A percentile compares a stretch with the other conserved stretches of the same genome.
Conservation (phyloP, 805 yeast species). For the Wickerhamomyces strasburgensis region DNA sequence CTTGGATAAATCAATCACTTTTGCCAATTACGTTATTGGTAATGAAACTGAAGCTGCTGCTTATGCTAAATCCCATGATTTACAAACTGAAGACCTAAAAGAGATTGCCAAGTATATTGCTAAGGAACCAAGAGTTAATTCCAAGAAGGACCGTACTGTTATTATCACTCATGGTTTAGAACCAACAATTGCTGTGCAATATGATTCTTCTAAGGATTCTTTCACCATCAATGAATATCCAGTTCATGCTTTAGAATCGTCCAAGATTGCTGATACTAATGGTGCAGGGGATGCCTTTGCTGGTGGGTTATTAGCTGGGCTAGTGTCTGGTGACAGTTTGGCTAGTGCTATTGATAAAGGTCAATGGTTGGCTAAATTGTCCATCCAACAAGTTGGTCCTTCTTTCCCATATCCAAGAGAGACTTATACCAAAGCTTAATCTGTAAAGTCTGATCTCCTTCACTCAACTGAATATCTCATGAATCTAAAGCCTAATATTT, state of each 20-base stretch:
- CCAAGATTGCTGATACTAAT: conserved; percentile 82
- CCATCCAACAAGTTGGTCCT: conserved; percentile 93
- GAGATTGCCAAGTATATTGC: conserved; percentile 84
- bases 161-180: conserved; percentile 94
- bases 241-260: conserved; percentile 65
- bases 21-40: conserved; percentile 87
- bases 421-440: conserved; percentile 12
- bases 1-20: conserved; percentile 72
- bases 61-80: conserved; percentile 80
- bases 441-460: background rate
- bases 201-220: conserved; percentile 43
- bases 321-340: conserved; percentile 67
- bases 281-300: conserved; percentile 99
- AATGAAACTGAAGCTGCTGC: conserved; percentile 97
- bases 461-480: background rate
- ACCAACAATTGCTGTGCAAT: conserved; percentile 75
- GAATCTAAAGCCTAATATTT: too few species aligned
- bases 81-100: conserved; percentile 51
- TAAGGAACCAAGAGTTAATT: conserved; percentile 67
- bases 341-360: conserved; percentile 70
- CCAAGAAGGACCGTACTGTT: conserved; percentile 71
- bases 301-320: conserved; percentile 88
- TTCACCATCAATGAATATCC: conserved; percentile 48
- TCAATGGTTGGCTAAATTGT: conserved; percentile 92
- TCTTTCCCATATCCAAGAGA: conserved; percentile 60